phyloP scores from a whole-genome alignment of 164 flowering plant species.

The Piper betle region DNA sequence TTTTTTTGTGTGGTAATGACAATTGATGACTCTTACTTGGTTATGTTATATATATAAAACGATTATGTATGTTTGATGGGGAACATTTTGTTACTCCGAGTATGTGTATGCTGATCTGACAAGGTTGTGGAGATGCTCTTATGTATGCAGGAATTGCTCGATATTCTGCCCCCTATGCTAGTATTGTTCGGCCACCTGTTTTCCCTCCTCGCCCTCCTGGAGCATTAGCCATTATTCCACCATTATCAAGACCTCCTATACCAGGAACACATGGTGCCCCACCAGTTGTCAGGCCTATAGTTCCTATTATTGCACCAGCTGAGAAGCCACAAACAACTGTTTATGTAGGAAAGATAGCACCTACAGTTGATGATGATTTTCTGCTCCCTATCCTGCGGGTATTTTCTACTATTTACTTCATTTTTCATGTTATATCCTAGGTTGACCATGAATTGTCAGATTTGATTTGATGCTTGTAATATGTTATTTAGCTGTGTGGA shows the following conservation, averaged over 20 bases:
- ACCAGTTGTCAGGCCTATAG: conserved; percentile 63
- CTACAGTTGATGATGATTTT: conserved; percentile 84
- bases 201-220: conserved; percentile 82
- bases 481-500: conserved; percentile 73
- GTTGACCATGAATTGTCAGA: not conserved
- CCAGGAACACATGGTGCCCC: conserved; percentile 59
- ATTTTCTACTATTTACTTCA: not conserved
- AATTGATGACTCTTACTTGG: conserved; percentile 16
- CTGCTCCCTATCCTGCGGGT: conserved; percentile 75
- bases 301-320: conserved; percentile 51
- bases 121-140: conserved; percentile 47
- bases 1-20: conserved; percentile 71
- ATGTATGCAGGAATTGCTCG: conserved; percentile 70
- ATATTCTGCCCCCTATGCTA: conserved; percentile 51
- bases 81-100: not conserved
- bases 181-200: conserved; percentile 58
- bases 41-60: conserved; percentile 1
- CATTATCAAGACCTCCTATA: conserved; percentile 57
- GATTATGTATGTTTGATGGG: not conserved
- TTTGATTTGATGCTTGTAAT: not conserved
- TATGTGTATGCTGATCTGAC: conserved; percentile 30
- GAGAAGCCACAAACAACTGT: conserved; percentile 94
- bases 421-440: not conserved
- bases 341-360: conserved; percentile 82
- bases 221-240: conserved; percentile 48